Percentiles rank a stretch among this genome's conserved stretches.
phyloP scores from a whole-genome alignment of 768 basidiomycete species.

The Leccinum barrowsii region DNA sequence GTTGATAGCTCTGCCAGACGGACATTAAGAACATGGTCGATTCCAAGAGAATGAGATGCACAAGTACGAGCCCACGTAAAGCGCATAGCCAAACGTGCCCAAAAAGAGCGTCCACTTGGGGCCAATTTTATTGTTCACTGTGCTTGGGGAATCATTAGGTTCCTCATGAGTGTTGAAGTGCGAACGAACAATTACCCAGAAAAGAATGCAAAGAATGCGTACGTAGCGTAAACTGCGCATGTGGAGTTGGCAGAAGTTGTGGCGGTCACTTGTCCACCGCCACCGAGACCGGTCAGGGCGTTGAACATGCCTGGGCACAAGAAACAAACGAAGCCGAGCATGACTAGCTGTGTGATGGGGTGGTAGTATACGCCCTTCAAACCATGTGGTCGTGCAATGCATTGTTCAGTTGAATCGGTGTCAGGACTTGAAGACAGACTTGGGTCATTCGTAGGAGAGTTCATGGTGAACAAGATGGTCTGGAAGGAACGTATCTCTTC shows the following conservation, averaged over 20 bases:
- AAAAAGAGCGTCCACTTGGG: slow-evolving; percentile 66
- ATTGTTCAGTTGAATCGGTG: background rate
- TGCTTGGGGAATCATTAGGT: slow-evolving; percentile 36
- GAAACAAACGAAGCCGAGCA: slow-evolving; percentile 67
- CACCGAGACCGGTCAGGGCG: slow-evolving; percentile 75
- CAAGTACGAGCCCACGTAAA: slow-evolving; percentile 76
- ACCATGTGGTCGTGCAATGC: slow-evolving; percentile 28
- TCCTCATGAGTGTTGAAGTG: background rate
- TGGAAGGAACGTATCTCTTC: background rate
- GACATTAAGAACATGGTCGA: too few species aligned
- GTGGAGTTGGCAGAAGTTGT: slow-evolving; percentile 70
- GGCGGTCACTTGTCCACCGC: slow-evolving; percentile 68
- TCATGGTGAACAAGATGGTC: background rate
- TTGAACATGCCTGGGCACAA: slow-evolving; percentile 73
- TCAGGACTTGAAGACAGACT: background rate
- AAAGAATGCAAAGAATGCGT: slow-evolving; percentile 61
- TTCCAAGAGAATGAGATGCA: slow-evolving; percentile 30
- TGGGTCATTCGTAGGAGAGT: background rate
- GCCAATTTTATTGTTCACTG: slow-evolving; percentile 81
- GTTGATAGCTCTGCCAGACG: slow-evolving; percentile 32
- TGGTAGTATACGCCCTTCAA: slow-evolving; percentile 56
- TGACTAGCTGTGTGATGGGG: slow-evolving; percentile 40
- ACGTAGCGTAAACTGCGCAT: slow-evolving; percentile 64
- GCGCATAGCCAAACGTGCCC: slow-evolving; percentile 73
- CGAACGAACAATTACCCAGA: slow-evolving; percentile 50